phyloP scores from a whole-genome alignment of 2,329 filamentous ascomycete genomes.

The Tolypocladium cylindrosporum region DNA sequence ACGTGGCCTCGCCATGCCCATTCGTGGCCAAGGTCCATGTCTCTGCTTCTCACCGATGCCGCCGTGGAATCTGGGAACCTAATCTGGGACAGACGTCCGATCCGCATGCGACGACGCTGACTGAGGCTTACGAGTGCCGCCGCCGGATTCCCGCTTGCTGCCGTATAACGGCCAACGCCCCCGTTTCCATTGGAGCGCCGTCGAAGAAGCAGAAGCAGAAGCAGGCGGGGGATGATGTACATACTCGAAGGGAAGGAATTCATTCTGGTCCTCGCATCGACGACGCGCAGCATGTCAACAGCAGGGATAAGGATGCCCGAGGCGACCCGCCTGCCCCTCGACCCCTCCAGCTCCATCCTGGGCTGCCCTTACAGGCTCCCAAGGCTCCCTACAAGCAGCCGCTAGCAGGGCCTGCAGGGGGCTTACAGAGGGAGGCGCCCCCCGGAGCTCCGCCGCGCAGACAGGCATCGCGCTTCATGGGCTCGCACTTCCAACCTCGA shows the following conservation, averaged over 20 bases:
- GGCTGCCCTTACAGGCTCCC: not conserved
- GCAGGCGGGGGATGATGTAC: not conserved
- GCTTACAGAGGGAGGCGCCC: not conserved
- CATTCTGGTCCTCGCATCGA: not conserved
- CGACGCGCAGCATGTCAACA: not conserved
- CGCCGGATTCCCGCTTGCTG: not conserved
- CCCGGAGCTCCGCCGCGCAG: not conserved
- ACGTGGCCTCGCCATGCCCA: not conserved
- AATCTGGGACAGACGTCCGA: not conserved
- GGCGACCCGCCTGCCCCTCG: not conserved
- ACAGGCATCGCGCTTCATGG: not conserved
- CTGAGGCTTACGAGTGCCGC: too few species aligned
- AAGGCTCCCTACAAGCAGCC: not conserved
- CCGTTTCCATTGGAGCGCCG: not conserved
- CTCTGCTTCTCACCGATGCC: not conserved
- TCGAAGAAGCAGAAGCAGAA: not conserved
- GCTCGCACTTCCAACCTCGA: not conserved
- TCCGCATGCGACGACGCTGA: not conserved
- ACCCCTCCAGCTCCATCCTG: not conserved
- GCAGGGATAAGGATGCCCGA: not conserved
- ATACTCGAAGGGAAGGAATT: not conserved
- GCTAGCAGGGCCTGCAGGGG: not conserved
- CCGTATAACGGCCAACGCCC: not conserved
- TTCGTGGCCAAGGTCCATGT: not conserved
- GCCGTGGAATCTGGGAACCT: not conserved